Evolutionary conservation across 2,329 filamentous ascomycete species (phyloP).

Genomic region (Clarireedia paspali): DNA sequence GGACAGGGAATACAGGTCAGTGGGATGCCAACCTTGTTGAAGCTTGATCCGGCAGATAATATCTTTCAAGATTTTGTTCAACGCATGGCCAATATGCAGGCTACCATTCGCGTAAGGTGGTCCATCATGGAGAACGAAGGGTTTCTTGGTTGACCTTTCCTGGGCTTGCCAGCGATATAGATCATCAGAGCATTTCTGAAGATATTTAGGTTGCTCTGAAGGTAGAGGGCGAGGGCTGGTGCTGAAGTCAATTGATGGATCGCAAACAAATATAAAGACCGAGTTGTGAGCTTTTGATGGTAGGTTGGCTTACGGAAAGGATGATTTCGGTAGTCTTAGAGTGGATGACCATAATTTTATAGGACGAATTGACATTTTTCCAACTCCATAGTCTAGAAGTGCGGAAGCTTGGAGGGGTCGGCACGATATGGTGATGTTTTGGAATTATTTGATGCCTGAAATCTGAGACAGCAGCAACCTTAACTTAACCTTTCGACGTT

Average conservation of each 20-base stretch:
- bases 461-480: too few relatives aligned
- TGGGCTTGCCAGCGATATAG: conserved; percentile 78
- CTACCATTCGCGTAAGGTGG: conserved; percentile 93
- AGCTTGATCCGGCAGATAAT: conserved; percentile 79
- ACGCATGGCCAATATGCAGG: conserved; percentile 85
- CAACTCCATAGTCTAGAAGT: conserved; percentile 11
- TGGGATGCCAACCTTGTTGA: conserved; percentile 48
- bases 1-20: neutral
- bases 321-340: conserved; percentile 66
- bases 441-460: too few relatives aligned
- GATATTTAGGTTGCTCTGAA: conserved; percentile 46
- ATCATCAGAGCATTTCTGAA: conserved; percentile 74
- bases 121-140: conserved; percentile 86
- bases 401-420: too few relatives aligned
- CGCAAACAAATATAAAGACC: neutral
- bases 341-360: conserved; percentile 64
- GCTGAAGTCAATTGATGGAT: conserved; percentile 8
- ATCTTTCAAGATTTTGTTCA: conserved; percentile 97
- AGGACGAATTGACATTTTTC: conserved; percentile 26
- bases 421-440: too few relatives aligned
- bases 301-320: conserved; percentile 52
- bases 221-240: conserved; percentile 31
- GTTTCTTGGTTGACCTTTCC: conserved; percentile 29
- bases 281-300: conserved; percentile 9
- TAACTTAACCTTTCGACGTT: too few relatives aligned